Evolutionary conservation across 2,329 filamentous ascomycete species (phyloP), one percentile per base, ranked within the genome.

Genomic region (Fusarium sp.): DNA sequence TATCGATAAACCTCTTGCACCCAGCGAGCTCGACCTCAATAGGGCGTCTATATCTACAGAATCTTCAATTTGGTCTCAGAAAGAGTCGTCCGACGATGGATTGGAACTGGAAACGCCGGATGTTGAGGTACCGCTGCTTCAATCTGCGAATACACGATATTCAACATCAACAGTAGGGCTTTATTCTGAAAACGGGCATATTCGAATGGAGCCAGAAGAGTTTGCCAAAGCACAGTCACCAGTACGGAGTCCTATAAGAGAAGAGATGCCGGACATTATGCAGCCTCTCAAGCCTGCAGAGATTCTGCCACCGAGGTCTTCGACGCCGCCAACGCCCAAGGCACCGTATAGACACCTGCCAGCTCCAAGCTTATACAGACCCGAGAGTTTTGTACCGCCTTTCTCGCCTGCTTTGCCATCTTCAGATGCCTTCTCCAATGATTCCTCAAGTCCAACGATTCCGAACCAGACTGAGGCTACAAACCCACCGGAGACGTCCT

Each of bases 131-230:
- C 68, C 55, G 8, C 63, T 71, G n/a, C 47, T 61, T 15, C 59
- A 64, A 27, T 43, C 68, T 22, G 49, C 51, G 22, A 53, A 57
- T 22, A 49, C 55, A 34, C 55, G 52, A 16, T 65, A 55, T 69
- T 71, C 68, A 12, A 57, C 64, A 22, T 71, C 68, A 10, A 71
- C 68, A 25, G 34, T 52, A 8, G 59, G 60, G 25, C 38, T 54
- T 9, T 61, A 71, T 30, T 59, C 51, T n/a, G 68, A 71, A 25
- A 45, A 60, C 24, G 52, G 40, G 18, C 51, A 63, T 16, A 18
- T 47, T 16, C 34, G 18, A 20, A 14, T 50, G 3, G 68, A 59
- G 14, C 64, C 55, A n/a, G 59, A 61, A 29, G 59, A 62, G 30
- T 71, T 71, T 42, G 34, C 45, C n/a, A 51, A 53, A n/a, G 44